Evolutionary conservation across 495 filamentous ascomycete genomes (phyloP).

Genomic region (Platismatia glauca): DNA sequence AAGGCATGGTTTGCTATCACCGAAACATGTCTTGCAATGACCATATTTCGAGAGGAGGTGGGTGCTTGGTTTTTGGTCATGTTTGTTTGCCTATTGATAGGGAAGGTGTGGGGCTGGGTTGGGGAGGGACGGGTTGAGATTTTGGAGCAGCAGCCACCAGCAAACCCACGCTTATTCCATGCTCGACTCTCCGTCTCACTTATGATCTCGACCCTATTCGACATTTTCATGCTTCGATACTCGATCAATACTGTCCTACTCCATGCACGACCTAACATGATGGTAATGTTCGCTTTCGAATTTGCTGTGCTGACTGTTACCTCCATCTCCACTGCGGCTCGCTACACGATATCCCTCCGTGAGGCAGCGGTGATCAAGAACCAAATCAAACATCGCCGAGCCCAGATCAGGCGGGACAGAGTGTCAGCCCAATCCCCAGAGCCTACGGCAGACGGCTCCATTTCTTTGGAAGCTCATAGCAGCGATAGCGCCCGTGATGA

Average conservation of each 20-base stretch:
- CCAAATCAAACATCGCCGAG: conserved; percentile 60
- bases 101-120: conserved; percentile 98
- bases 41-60: conserved; percentile 93
- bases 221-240: conserved; percentile 68
- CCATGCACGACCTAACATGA: conserved; percentile 87
- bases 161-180: conserved; percentile 86
- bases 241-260: conserved; percentile 72
- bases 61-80: conserved; percentile 91
- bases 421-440: conserved; percentile 29
- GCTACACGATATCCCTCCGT: conserved; percentile 70
- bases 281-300: conserved; percentile 99
- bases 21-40: conserved; percentile 96
- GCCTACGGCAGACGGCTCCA: background rate
- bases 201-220: conserved; percentile 64
- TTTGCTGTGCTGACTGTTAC: conserved; percentile 78
- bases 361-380: conserved; percentile 66
- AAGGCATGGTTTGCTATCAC: conserved; percentile 96
- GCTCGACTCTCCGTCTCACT: conserved; percentile 70
- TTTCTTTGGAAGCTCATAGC: conserved; percentile 26
- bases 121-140: conserved; percentile 89
- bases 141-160: conserved; percentile 88
- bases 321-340: conserved; percentile 65
- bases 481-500: conserved; percentile 51
- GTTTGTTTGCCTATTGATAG: conserved; percentile 85
- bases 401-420: conserved; percentile 54